Evolutionary conservation across 768 basidiomycete genomes (phyloP).

Genomic region (Russula sp.): DNA sequence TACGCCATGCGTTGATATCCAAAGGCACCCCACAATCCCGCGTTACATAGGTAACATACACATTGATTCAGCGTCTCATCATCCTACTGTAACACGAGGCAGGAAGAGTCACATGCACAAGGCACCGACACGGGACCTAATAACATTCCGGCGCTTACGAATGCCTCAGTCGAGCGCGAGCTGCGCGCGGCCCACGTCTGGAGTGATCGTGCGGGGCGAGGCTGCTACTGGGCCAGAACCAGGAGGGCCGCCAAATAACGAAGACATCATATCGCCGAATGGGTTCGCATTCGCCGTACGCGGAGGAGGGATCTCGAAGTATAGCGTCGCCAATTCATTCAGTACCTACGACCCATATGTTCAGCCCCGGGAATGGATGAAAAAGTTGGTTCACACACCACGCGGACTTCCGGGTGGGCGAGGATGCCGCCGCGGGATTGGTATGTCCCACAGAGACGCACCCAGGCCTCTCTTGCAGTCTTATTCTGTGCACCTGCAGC

Average conservation of each 20-base stretch:
- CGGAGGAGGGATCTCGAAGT: conserved; percentile 85
- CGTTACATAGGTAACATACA: not conserved
- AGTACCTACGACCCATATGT: conserved; percentile 43
- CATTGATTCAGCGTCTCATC: not conserved
- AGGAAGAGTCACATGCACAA: not conserved
- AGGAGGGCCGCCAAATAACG: conserved; percentile 69
- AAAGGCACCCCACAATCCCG: too few species aligned
- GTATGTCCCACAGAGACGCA: conserved; percentile 79
- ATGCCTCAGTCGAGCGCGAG: conserved; percentile 8
- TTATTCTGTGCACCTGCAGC: conserved; percentile 76
- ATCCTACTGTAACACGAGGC: not conserved
- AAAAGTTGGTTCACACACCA: conserved; percentile 6
- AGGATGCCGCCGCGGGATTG: conserved; percentile 63
- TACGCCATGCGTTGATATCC: too few species aligned
- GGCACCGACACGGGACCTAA: not conserved
- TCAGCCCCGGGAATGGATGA: not conserved
- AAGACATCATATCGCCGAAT: conserved; percentile 83
- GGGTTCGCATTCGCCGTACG: conserved; percentile 68
- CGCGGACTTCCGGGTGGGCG: conserved; percentile 52
- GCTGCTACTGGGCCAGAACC: not conserved
- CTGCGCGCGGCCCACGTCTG: not conserved
- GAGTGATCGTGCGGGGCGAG: conserved; percentile 11
- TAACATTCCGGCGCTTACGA: not conserved
- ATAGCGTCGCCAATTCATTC: conserved; percentile 62
- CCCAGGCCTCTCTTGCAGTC: conserved; percentile 74